Evolutionary conservation across 148 eudicot species (phyloP), one percentile per base, ranked within the genome.

Genomic region (Persicaria maculosa): DNA sequence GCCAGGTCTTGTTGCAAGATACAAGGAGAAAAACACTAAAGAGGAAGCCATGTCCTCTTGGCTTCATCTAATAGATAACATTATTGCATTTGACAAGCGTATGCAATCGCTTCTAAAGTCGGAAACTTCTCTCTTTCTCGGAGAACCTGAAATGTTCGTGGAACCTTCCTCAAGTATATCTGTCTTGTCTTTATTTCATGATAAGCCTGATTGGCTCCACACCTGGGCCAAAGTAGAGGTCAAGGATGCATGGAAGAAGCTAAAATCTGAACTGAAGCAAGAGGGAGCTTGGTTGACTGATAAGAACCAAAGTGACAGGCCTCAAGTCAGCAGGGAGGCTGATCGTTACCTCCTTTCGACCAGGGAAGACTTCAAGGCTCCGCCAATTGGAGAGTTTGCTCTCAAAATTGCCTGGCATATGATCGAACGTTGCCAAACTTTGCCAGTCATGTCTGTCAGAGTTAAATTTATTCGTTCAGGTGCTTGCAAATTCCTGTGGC

Each of bases 181-280:
- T 4, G 86, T 79, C 4, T 74, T 84, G 77, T 79, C 87, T 9
- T 20, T 83, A 31, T 86, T 84, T 71, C 79, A 81, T 78, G 86
- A 84, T 43, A 81, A 83, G 71, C 83, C 81, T 55, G 86, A 84
- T 47, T 86, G 87, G 90, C 84, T 86, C 62, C 77, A 69, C 43
- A 77, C 79, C 17, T 86, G 90, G 90, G 81, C 82, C 48, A 84
- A 84, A 80, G 68, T 81, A 76, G 87, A 86, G 81, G 74, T 86
- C 31, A 84, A 84, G 81, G 90, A 84, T 75, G 83, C 74, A 22
- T 81, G 81, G 81, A 79, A 72, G 76, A 86, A 83, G 76, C 79
- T 86, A 44, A 86, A 84, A 76, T 75, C 75, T 47, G 84, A 84
- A 72, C 68, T 77, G 58, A 81, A 84, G 68, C 74, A 78, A 72